Evolutionary conservation across 1,139 yeast species (phyloP).

Genomic region (Geotrichum cucujoidarum): DNA sequence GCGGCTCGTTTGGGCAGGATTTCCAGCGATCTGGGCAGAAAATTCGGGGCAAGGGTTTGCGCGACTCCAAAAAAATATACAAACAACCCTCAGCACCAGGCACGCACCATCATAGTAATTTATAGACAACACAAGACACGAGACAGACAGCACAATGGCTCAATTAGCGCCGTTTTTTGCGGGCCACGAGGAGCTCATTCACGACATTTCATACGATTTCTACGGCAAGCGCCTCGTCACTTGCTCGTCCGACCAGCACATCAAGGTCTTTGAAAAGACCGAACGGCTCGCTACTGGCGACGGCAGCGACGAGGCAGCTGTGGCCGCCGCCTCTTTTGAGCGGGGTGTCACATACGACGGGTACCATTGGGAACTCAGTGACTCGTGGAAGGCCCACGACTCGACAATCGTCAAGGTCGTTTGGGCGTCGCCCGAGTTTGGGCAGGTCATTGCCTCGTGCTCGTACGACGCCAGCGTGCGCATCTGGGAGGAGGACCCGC

Average conservation of each 20-base stretch:
- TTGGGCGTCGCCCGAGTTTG: slow-evolving; percentile 95
- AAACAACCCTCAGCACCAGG: no score
- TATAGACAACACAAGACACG: no score
- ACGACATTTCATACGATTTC: slow-evolving; percentile 78
- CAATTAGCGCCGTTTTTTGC: slow-evolving; percentile 65
- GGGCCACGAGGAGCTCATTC: slow-evolving; percentile 87
- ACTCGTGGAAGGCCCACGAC: slow-evolving; percentile 94
- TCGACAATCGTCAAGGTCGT: slow-evolving; percentile 73
- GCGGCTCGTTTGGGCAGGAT: no score
- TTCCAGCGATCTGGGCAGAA: no score
- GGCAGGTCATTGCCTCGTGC: slow-evolving; percentile 79
- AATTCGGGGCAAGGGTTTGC: background rate
- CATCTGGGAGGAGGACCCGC: slow-evolving; percentile 86
- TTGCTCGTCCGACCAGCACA: slow-evolving; percentile 86
- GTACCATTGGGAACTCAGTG: slow-evolving; percentile 69
- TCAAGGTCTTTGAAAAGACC: slow-evolving; percentile 76
- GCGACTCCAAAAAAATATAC: background rate
- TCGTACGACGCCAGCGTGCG: slow-evolving; percentile 86
- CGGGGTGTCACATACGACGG: slow-evolving; percentile 21
- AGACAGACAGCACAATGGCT: slow-evolving; percentile 13
- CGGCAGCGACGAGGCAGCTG: background rate
- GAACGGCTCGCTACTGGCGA: slow-evolving; percentile 19
- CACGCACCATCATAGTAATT: no score
- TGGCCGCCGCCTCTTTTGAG: background rate
- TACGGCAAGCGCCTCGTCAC: slow-evolving; percentile 89